phyloP scores from a whole-genome alignment of 2,329 filamentous ascomycete genomes.

The Pseudogymnoascus sp. region DNA sequence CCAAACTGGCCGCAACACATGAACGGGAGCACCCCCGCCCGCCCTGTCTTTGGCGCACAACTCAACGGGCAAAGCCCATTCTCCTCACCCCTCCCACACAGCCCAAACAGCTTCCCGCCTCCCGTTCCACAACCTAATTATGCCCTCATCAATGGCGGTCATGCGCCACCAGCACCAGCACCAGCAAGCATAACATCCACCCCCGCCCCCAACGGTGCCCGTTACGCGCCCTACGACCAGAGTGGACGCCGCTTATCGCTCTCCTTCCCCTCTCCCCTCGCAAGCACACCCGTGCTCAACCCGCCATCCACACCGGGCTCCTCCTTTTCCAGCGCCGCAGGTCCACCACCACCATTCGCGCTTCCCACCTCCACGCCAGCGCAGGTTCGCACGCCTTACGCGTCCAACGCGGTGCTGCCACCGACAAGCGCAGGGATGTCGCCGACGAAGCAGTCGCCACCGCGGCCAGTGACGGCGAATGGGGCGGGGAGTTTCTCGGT shows the following conservation, averaged over 20 bases:
- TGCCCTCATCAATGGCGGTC: slow-evolving; percentile 22
- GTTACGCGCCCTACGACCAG: slow-evolving; percentile 10
- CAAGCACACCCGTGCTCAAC: slow-evolving; percentile 23
- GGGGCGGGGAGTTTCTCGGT: slow-evolving; percentile 18
- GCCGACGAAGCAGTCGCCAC: slow-evolving; percentile 38
- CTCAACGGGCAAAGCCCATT: slow-evolving; percentile 24
- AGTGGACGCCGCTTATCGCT: slow-evolving; percentile 21
- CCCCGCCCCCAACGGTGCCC: neutral
- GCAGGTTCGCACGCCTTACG: slow-evolving; percentile 14
- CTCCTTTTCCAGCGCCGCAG: slow-evolving; percentile 14
- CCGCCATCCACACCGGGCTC: slow-evolving; percentile 15
- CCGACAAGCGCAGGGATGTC: slow-evolving; percentile 34
- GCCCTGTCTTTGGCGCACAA: slow-evolving; percentile 11
- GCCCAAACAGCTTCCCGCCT: slow-evolving; percentile 28
- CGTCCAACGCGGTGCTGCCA: slow-evolving; percentile 17
- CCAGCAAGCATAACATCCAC: slow-evolving; percentile 6
- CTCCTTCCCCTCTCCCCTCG: slow-evolving; percentile 25
- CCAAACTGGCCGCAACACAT: neutral
- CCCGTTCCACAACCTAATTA: slow-evolving; percentile 22
- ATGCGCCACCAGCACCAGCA: slow-evolving; percentile 11
- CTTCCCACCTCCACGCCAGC: slow-evolving; percentile 10
- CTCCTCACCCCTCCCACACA: slow-evolving; percentile 27
- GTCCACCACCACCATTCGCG: slow-evolving; percentile 13
- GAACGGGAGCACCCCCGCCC: slow-evolving; percentile 11
- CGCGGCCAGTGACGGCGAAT: slow-evolving; percentile 23